Evolutionary conservation across 225 moss, liverwort and hornwort species (phyloP).

Genomic region (Rhytidiadelphus loreus): DNA sequence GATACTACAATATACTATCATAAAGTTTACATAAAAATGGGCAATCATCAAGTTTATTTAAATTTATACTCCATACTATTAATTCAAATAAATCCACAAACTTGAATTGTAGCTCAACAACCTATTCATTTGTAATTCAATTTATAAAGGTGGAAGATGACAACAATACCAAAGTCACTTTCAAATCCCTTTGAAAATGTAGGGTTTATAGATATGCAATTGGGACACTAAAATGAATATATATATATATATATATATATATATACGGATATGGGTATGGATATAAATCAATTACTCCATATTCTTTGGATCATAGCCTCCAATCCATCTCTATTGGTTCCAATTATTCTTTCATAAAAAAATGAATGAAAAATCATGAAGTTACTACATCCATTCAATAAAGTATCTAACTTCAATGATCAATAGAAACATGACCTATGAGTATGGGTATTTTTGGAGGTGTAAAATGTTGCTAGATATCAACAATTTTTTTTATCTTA

Average conservation of each 20-base stretch:
- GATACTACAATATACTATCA: background rate
- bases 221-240: background rate
- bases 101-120: background rate
- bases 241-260: background rate
- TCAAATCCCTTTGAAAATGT: background rate
- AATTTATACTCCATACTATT: background rate
- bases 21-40: background rate
- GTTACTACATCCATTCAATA: background rate
- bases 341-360: background rate
- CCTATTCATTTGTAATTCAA: background rate
- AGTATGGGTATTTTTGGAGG: accelerated
- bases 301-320: background rate
- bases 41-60: background rate
- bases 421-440: background rate
- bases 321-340: background rate
- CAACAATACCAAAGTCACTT: background rate
- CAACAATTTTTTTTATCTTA: background rate
- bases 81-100: background rate
- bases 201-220: background rate
- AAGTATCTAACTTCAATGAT: background rate
- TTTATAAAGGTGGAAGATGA: background rate
- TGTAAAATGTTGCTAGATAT: background rate
- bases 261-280: background rate
- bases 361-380: background rate
- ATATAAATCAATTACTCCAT: background rate